Base-by-base conservation (phyloP, 108 stramenopile genomes). In the Stephanodiscus minutulus region DNA sequence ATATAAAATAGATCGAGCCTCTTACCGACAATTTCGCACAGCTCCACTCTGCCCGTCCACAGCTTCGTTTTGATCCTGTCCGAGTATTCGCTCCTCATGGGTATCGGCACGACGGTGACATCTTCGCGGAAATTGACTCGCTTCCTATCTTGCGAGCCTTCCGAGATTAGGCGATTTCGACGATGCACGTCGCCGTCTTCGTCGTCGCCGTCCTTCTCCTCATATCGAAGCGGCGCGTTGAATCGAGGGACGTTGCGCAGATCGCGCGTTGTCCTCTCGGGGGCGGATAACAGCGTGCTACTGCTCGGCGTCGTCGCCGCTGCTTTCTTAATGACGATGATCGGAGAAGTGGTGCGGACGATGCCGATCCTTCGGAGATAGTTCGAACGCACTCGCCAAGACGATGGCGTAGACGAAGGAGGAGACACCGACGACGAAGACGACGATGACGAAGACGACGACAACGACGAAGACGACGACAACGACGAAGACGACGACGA, bases 71-170 rank as follows among this genome's bases (percentile, higher is more conserved):
- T 80, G 35, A 90, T 87, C 33, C 92, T 83, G 66, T 90, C 82
- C 55, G 88, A 89, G 66, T 90, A 93, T 63, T 93, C 92, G 54
- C 77, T 66, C 18, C 92, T 74, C 35, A 87, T 90, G 7, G 92
- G 92, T 44, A 93, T 93, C 0, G 88, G 91, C 44, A 88, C 60
- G n/a, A 92, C 89, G 10, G 76, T 74, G n/a, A 92, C 88, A 21
- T 79, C 68, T 25, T 90, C 87, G 11, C 44, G 3, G 21, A 64
- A 64, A 1, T 31, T 41, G 10, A 63, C 37, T 33, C 44, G 37
- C 17, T 43, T 37, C 63, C 39, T 64, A 11, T 37, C 41, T 12
- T 64, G 22, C 4, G 44, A 35, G 37, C 63, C 24, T 43, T 1
- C 22, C 24, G 15, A 20, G 3, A 12, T 20, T 64, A 7, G 35